Conservation (phyloP, 192 early-diverging fungal species). For the Spinellus fusiger region DNA sequence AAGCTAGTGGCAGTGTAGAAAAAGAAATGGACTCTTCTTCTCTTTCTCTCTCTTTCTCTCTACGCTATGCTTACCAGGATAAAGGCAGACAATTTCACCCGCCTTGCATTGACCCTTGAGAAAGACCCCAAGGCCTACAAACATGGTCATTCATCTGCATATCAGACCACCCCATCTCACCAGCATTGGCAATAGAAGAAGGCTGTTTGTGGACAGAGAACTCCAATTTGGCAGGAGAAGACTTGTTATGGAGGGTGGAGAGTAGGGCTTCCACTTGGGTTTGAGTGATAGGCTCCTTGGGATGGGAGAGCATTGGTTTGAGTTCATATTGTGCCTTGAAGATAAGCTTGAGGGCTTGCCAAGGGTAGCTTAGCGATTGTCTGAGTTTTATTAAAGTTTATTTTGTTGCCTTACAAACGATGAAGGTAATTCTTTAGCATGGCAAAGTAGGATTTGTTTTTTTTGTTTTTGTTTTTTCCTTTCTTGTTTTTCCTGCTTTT, state of each 20-base stretch:
- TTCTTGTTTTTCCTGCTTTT: too few relatives aligned
- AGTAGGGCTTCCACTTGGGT: slow-evolving; percentile 1
- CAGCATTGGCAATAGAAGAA: slow-evolving; percentile 7
- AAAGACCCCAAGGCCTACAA: slow-evolving; percentile 19
- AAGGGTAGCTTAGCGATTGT: slow-evolving; percentile 1
- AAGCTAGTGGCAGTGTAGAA: not conserved
- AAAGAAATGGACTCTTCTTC: not conserved
- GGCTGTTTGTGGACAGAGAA: not conserved
- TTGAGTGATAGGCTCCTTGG: not conserved
- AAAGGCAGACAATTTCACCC: slow-evolving; percentile 23
- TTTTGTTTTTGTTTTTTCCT: too few relatives aligned
- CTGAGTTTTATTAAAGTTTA: too few relatives aligned
- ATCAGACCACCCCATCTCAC: too few relatives aligned
- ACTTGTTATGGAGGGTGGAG: not conserved
- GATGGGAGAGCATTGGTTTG: not conserved
- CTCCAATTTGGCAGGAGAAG: not conserved
- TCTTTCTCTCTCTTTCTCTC: not conserved
- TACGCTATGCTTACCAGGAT: slow-evolving; percentile 14
- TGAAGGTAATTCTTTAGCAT: slow-evolving; percentile 5
- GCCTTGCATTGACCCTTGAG: slow-evolving; percentile 4
- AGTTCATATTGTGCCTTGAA: too few relatives aligned
- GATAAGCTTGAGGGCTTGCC: not conserved
- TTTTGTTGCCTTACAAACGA: slow-evolving; percentile 16
- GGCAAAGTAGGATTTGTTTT: too few relatives aligned
- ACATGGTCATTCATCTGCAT: not conserved